phyloP scores from a whole-genome alignment of 1,284 basidiomycete genomes.

The Cutaneotrichosporon arboriforme region DNA sequence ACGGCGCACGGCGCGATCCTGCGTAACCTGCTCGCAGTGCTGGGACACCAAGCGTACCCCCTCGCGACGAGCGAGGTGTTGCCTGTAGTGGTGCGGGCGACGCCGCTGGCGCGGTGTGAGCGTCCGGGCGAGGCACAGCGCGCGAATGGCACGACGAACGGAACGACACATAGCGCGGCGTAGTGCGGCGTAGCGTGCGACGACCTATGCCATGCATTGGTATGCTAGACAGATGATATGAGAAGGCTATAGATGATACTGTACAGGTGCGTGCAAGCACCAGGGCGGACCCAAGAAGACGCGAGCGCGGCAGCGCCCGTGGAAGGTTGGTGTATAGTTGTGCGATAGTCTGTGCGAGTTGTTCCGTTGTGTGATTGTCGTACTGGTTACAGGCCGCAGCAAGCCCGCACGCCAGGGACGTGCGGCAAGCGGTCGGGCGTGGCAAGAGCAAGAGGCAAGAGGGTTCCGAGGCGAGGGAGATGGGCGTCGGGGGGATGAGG shows the following conservation, averaged over 20 bases:
- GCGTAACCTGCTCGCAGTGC: constrained; percentile 41
- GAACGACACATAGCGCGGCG: no score
- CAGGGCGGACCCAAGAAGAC: not conserved
- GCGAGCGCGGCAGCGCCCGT: not conserved
- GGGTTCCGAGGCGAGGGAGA: no score
- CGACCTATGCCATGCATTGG: not conserved
- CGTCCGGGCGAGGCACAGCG: no score
- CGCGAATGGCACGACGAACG: no score
- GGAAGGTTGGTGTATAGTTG: no score
- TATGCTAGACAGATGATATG: constrained; percentile 1
- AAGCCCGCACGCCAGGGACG: no score
- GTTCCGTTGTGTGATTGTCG: no score
- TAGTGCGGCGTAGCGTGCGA: not conserved
- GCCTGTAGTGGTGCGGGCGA: constrained; percentile 45
- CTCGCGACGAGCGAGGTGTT: constrained; percentile 48
- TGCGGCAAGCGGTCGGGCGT: no score
- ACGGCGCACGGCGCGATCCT: constrained; percentile 51
- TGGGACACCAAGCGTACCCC: constrained; percentile 42
- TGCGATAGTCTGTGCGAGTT: no score
- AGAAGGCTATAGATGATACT: not conserved
- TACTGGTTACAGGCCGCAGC: no score
- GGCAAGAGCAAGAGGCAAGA: no score
- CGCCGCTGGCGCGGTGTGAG: constrained; percentile 4
- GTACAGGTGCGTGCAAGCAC: not conserved
- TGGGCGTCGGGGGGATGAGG: no score